Percentiles rank a stretch among this genome's conserved stretches.
Evolutionary conservation across 805 yeast species (phyloP).

Genomic region (Hagleromyces aurorensis): DNA sequence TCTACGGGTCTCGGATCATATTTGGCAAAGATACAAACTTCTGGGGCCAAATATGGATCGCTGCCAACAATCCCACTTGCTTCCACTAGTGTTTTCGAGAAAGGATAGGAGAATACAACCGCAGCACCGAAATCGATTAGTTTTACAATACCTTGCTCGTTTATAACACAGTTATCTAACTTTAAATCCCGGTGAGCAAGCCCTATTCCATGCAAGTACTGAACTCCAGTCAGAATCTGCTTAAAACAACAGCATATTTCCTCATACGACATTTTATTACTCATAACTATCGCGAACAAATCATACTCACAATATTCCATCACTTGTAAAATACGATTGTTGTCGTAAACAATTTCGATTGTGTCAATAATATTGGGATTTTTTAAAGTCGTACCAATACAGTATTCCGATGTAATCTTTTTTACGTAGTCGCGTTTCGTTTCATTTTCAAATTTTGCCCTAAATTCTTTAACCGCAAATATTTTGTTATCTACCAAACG

Average conservation of each 20-base stretch:
- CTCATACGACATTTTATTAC: constrained; percentile 70
- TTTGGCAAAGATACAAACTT: constrained; percentile 71
- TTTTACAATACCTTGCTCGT: constrained; percentile 74
- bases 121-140: constrained; percentile 92
- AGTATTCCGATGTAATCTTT: constrained; percentile 88
- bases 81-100: constrained; percentile 60
- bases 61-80: constrained; percentile 83
- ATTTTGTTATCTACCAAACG: constrained; percentile 58
- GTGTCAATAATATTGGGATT: constrained; percentile 90
- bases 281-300: constrained; percentile 89
- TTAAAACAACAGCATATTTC: constrained; percentile 88
- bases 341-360: constrained; percentile 83
- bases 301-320: constrained; percentile 95
- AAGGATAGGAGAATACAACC: constrained; percentile 85
- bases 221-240: constrained; percentile 72
- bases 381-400: constrained; percentile 83
- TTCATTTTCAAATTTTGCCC: constrained; percentile 68
- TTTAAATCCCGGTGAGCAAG: constrained; percentile 88
- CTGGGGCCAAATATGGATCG: constrained; percentile 89
- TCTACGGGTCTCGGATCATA: constrained; percentile 93
- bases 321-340: constrained; percentile 78
- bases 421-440: constrained; percentile 79
- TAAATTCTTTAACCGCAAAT: constrained; percentile 89
- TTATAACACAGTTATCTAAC: constrained; percentile 86
- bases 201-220: constrained; percentile 76